phyloP scores from a whole-genome alignment of 768 basidiomycete genomes.

The Lactarius evosmus region DNA sequence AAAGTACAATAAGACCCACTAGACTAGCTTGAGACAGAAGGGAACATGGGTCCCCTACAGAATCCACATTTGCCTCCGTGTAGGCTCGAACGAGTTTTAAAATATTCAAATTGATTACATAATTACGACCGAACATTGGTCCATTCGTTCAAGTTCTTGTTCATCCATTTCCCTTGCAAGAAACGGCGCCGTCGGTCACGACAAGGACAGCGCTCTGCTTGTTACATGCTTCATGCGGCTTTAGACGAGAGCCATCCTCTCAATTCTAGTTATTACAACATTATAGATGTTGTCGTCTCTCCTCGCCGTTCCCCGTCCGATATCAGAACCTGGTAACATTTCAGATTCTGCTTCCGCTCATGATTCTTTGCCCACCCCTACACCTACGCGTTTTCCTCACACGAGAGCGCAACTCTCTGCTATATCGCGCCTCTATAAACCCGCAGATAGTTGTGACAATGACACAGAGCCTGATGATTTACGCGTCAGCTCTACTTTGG shows the following conservation, averaged over 20 bases:
- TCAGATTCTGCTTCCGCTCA: slow-evolving; percentile 23
- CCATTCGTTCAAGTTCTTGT: background rate
- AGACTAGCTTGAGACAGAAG: no score
- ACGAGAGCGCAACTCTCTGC: slow-evolving; percentile 76
- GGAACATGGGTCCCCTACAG: background rate
- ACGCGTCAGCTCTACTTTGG: slow-evolving; percentile 55
- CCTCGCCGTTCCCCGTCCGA: slow-evolving; percentile 24
- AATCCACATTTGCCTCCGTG: background rate
- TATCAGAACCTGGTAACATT: slow-evolving; percentile 23
- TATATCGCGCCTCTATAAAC: slow-evolving; percentile 70
- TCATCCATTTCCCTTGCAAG: slow-evolving; percentile 1
- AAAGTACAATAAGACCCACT: background rate
- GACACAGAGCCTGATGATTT: slow-evolving; percentile 55
- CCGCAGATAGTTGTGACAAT: slow-evolving; percentile 53
- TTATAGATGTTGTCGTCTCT: slow-evolving; percentile 28
- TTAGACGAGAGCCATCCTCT: slow-evolving; percentile 29
- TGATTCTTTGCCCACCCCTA: slow-evolving; percentile 10
- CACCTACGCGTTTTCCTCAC: slow-evolving; percentile 61
- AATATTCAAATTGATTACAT: slow-evolving; percentile 13
- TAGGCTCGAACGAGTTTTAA: no score
- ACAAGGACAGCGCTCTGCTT: slow-evolving; percentile 14
- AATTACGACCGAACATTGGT: slow-evolving; percentile 10
- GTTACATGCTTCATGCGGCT: slow-evolving; percentile 29
- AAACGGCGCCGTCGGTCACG: slow-evolving; percentile 7
- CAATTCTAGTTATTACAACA: slow-evolving; percentile 25